These are phyloP conservation scores for Solanum piurae DNA, from an alignment of 257 asterid species.

Conservation along the genomic window DNA sequence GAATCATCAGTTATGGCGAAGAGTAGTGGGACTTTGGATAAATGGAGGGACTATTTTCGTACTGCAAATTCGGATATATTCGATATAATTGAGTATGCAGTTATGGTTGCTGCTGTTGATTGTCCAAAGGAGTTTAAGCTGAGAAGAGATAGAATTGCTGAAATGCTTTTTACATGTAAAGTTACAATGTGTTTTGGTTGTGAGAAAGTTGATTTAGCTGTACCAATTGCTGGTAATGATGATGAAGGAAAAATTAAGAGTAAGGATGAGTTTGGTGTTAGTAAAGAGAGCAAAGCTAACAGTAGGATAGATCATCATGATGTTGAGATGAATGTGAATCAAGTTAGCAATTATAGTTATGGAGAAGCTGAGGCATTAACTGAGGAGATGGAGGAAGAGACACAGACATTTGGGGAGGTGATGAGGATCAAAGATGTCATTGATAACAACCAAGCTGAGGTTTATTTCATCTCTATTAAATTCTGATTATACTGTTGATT, in stretches of 20 bases:
- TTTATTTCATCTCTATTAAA: conserved; percentile 7
- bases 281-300: conserved; percentile 57
- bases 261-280: conserved; percentile 28
- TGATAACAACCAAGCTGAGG: conserved; percentile 58
- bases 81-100: conserved; percentile 54
- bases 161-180: conserved; percentile 70
- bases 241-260: conserved; percentile 26
- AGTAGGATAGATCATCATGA: conserved; percentile 28
- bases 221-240: conserved; percentile 27
- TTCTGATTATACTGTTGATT: not conserved
- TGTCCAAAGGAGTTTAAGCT: conserved; percentile 62
- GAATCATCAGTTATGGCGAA: conserved; percentile 40
- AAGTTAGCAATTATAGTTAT: conserved; percentile 35
- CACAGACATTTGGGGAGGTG: conserved; percentile 53
- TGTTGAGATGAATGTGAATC: conserved; percentile 39
- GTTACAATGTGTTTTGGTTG: conserved; percentile 64
- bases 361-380: conserved; percentile 88
- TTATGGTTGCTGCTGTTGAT: conserved; percentile 76
- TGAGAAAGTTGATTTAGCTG: conserved; percentile 46
- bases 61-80: conserved; percentile 69
- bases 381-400: conserved; percentile 73
- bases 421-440: conserved; percentile 64
- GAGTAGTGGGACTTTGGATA: conserved; percentile 40
- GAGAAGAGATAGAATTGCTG: conserved; percentile 86
- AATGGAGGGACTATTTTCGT: conserved; percentile 83